Evolutionary conservation across 2,329 filamentous ascomycete species (phyloP), one percentile per base, ranked within the genome.

Genomic region (Trichoderma sp.): DNA sequence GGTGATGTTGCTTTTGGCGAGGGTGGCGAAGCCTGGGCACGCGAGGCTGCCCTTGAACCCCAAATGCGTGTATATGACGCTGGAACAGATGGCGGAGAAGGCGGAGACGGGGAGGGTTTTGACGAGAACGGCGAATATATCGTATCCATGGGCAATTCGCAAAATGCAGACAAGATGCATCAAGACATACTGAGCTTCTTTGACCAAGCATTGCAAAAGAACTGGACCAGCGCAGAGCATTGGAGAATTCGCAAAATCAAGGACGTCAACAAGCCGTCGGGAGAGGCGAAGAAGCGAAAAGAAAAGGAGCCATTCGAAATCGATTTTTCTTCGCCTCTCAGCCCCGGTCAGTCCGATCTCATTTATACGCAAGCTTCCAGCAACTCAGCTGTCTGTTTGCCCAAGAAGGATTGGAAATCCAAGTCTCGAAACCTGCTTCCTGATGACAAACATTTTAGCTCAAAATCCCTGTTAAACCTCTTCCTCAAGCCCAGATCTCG

Each of bases 131-230:
- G 89, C 68, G 88, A 92, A 72, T 97, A 93, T 77, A 86, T 91
- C 29, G 87, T 97, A 8, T 92, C 92, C n/a, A 89, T 97, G 83
- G 88, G 88, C 52, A 91, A 91, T 74, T 82, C 85, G 3, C 79
- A 81, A 61, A 88, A 89, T 67, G 85, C 86, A 62, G 92, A 93
- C 75, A 85, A 85, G 76, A 82, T 91, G 78, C 94, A 97, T 77
- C 93, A 98, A 74, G 95, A 97, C 75, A 97, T 99, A 69, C 86
- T 99, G n/a, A 92, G 92, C 76, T 99, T 98, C 82, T 99, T 99
- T 77, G 96, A 99, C 79, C 93, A 97, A 76, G 94, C 95, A 2
- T 83, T 98, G 55, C 93, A 96, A 78, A 98, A 97, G 86, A 97
- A 97, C 76, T 99, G 96, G 95, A 91, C 92, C 6, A 96, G 94